Evolutionary conservation across 108 stramenopile species (phyloP).

Genomic region (Cylindrotheca fusiformis): DNA sequence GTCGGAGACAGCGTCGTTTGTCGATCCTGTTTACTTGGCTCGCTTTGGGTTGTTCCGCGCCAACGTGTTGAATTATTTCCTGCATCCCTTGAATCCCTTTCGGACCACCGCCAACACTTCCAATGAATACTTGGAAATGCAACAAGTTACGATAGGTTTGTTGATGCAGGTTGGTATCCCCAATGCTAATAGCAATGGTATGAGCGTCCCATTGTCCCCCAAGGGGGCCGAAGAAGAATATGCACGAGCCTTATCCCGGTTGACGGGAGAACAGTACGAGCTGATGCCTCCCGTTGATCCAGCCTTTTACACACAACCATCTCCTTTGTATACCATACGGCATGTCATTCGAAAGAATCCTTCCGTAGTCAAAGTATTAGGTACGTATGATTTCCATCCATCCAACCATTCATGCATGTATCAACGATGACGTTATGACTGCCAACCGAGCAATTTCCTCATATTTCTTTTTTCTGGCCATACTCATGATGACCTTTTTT

Average conservation of each 20-base stretch:
- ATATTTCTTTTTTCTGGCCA: no score
- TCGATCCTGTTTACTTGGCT: constrained; percentile 83
- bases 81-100: constrained; percentile 88
- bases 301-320: constrained; percentile 48
- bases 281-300: constrained; percentile 63
- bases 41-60: constrained; percentile 69
- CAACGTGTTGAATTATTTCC: constrained; percentile 81
- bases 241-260: constrained; percentile 34
- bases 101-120: constrained; percentile 70
- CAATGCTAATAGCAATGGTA: constrained; percentile 28
- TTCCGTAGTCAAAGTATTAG: constrained; percentile 59
- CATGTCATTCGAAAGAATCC: constrained; percentile 67
- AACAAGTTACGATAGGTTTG: constrained; percentile 71
- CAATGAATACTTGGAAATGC: constrained; percentile 84
- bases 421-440: no score
- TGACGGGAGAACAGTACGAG: constrained; percentile 86
- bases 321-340: constrained; percentile 76
- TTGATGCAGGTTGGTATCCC: constrained; percentile 64
- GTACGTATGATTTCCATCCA: no score
- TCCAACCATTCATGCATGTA: no score
- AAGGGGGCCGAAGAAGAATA: constrained; percentile 82
- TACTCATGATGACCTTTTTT: no score
- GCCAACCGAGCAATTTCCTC: no score
- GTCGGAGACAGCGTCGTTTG: constrained; percentile 88
- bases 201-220: constrained; percentile 54